A percentile compares a stretch with the other conserved stretches of the same genome.
Conservation (phyloP, 768 basidiomycete species). For the Clitopilus passeckerianus region DNA sequence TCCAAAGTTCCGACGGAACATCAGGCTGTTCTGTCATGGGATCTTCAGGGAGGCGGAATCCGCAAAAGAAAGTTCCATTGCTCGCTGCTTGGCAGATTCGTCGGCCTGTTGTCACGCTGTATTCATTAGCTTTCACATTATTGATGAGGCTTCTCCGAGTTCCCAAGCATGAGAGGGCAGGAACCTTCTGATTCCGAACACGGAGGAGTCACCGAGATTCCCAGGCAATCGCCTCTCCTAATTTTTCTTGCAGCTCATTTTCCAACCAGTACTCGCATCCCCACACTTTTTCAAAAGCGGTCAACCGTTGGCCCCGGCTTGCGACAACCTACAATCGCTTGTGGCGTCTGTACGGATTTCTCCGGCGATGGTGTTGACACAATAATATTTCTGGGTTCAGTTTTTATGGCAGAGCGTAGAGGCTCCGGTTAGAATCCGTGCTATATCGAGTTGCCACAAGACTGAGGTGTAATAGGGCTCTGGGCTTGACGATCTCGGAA, state of each 20-base stretch:
- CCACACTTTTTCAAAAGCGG: not conserved
- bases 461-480: not conserved
- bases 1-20: not conserved
- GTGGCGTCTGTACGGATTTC: not conserved
- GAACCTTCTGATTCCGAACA: not conserved
- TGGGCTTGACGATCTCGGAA: conserved; percentile 11
- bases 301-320: not conserved
- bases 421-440: not conserved
- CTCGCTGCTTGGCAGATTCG: not conserved
- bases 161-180: not conserved
- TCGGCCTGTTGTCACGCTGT: not conserved
- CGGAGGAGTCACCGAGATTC: not conserved
- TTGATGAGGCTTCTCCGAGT: not conserved
- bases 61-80: not conserved
- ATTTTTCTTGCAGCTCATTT: not conserved
- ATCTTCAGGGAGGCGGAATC: not conserved
- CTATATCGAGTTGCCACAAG: conserved; percentile 11
- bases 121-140: not conserved
- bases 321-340: not conserved
- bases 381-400: not conserved
- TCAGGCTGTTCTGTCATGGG: not conserved
- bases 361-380: not conserved
- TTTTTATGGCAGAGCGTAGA: not conserved
- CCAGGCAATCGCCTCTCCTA: not conserved
- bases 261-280: not conserved